phyloP scores from a whole-genome alignment of 2,329 filamentous ascomycete genomes.

The Taxawa tesnikishii region DNA sequence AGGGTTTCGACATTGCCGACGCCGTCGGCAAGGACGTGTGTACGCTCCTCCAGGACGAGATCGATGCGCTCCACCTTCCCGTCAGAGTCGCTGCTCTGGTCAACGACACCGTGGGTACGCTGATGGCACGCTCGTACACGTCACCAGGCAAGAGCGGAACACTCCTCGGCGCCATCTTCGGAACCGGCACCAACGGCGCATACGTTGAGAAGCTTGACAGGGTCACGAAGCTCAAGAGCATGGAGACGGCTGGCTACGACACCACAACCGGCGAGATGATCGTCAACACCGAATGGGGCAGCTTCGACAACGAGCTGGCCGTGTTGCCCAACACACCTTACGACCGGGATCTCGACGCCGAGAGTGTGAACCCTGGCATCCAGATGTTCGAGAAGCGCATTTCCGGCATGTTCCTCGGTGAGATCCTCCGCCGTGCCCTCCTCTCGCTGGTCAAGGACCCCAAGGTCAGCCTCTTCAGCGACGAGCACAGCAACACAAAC shows the following conservation, averaged over 20 bases:
- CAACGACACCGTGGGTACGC: slow-evolving; percentile 93
- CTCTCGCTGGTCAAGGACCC: slow-evolving; percentile 59
- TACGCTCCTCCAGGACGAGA: slow-evolving; percentile 73
- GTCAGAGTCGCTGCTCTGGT: slow-evolving; percentile 92
- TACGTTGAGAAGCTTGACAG: slow-evolving; percentile 87
- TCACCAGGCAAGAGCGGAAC: slow-evolving; percentile 78
- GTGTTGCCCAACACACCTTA: slow-evolving; percentile 78
- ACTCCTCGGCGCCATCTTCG: slow-evolving; percentile 91
- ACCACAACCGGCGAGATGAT: slow-evolving; percentile 84
- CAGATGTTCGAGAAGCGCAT: slow-evolving; percentile 99
- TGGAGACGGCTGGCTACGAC: slow-evolving; percentile 50
- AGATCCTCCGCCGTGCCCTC: slow-evolving; percentile 73
- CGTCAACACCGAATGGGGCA: slow-evolving; percentile 96
- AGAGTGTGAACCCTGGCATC: slow-evolving; percentile 80
- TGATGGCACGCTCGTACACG: slow-evolving; percentile 95
- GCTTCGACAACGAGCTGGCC: slow-evolving; percentile 87
- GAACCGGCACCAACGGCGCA: slow-evolving; percentile 92
- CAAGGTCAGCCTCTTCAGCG: slow-evolving; percentile 59
- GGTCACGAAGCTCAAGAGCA: slow-evolving; percentile 58
- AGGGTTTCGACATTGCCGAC: slow-evolving; percentile 95
- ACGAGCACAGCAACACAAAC: slow-evolving; percentile 60
- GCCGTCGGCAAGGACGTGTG: slow-evolving; percentile 92
- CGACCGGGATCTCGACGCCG: slow-evolving; percentile 64
- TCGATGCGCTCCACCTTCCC: slow-evolving; percentile 74
- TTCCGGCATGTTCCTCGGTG: slow-evolving; percentile 95